Base-by-base conservation (phyloP, 192 early-diverging fungal species). In the Coemansia aciculifera region DNA sequence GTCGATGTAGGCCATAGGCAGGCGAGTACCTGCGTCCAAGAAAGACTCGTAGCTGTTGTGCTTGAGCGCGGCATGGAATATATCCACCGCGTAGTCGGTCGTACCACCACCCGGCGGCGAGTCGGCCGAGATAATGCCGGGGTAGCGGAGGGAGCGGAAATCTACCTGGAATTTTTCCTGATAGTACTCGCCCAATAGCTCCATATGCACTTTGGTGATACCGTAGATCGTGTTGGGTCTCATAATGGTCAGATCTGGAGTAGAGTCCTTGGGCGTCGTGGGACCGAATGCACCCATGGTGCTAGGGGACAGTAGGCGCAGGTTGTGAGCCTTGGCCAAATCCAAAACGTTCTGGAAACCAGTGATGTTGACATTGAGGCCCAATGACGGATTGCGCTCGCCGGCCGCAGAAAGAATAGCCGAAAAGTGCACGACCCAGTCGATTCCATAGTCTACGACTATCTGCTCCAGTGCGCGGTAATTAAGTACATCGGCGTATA, bases 211-310 rank as follows among this genome's bases (percentile, higher is more conserved):
- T 66, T 89, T 89, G 51, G 87, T 88, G 61, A 89, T 89, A 17
- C 88, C 88, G 51, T 89, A 89, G 59, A 89, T 87, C 24, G 88
- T 89, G 64, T 87, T 89, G 38, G 88, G 88, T 0, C 86, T 82
- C 88, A 88, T 88, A 43, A 88, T 85, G 2, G 88, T 89, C 44
- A 88, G 57, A 59, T 89, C 87, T 0, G 88, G 88, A 11, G 88
- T 88, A 24, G 71, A 67, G 68, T 82, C 75, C 63, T 88, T 87
- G 49, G 87, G 88, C 10, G 88, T 89, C 1, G 85, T 77, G 9
- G 88, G 88, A 31, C 88, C 88, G 63, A 89, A 89, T 8, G 88
- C 88, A n/a, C 88, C 88, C 64, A 89, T 89, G 3, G 88, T 89
- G 52, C 85, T 86, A 13, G 88, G 88, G 0, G 85, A 87, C 64